A percentile compares a stretch with the other conserved stretches of the same genome.
Conservation (phyloP, 2,329 filamentous ascomycete genomes). For the Claviceps sp. region DNA sequence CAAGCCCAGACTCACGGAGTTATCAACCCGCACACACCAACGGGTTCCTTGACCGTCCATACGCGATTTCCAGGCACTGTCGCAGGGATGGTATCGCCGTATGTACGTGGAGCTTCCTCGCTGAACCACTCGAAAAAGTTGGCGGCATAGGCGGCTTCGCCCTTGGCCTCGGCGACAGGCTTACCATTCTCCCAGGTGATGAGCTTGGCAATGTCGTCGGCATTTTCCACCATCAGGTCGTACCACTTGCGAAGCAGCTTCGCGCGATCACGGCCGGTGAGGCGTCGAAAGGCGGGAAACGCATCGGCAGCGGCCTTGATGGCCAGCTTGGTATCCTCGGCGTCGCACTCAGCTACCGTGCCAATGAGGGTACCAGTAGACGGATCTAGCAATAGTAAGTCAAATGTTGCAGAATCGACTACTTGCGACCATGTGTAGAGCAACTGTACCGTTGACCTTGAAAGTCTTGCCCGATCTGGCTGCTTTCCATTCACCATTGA, state of each 20-base stretch:
- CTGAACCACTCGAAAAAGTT: conserved; percentile 73
- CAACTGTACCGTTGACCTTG: conserved; percentile 53
- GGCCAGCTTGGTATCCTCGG: conserved; percentile 63
- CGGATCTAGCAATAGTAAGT: conserved; percentile 42
- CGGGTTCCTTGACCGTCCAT: conserved; percentile 67
- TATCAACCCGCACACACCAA: conserved; percentile 72
- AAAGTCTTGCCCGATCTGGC: conserved; percentile 86
- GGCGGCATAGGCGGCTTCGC: conserved; percentile 59
- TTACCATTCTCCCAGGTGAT: conserved; percentile 91
- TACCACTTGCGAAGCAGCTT: conserved; percentile 70
- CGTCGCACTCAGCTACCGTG: conserved; percentile 71
- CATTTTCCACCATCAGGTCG: conserved; percentile 64
- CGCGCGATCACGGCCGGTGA: conserved; percentile 61
- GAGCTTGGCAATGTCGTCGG: conserved; percentile 66
- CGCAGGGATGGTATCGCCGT: conserved; percentile 63
- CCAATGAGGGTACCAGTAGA: conserved; percentile 71
- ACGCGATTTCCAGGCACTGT: conserved; percentile 60
- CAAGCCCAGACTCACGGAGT: conserved; percentile 40
- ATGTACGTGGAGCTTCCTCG: conserved; percentile 61
- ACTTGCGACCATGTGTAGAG: neutral
- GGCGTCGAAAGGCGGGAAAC: conserved; percentile 55
- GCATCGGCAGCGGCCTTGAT: conserved; percentile 74
- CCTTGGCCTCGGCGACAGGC: conserved; percentile 60
- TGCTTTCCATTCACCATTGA: conserved; percentile 86
- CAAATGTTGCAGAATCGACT: too few species aligned